Conservation (phyloP, 805 yeast species). For the Ogataea minuta region DNA sequence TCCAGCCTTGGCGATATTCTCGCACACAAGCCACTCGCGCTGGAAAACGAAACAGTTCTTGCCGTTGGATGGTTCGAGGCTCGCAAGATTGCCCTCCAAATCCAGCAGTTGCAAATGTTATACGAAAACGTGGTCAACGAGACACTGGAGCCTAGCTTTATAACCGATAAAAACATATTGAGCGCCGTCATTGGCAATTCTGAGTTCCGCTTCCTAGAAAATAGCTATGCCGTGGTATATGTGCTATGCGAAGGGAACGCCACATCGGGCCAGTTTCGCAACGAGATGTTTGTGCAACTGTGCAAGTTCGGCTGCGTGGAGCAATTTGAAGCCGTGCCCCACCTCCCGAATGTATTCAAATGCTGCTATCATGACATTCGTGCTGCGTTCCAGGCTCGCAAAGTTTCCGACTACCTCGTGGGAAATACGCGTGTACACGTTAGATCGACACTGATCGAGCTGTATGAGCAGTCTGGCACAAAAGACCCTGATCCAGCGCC, state of each 20-base stretch:
- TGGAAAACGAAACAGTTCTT: conserved; percentile 7
- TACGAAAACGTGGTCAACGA: conserved; percentile 10
- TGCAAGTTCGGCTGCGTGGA: conserved; percentile 26
- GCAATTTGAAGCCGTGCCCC: conserved; percentile 13
- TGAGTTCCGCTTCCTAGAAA: conserved; percentile 25
- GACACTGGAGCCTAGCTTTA: conserved; percentile 6
- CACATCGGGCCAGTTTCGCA: conserved; percentile 12
- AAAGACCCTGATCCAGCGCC: neutral
- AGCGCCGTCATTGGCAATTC: conserved; percentile 15
- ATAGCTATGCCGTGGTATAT: conserved; percentile 24
- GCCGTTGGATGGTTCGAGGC: conserved; percentile 33
- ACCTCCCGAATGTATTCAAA: conserved; percentile 16
- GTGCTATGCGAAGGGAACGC: conserved; percentile 9
- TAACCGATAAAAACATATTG: conserved; percentile 12
- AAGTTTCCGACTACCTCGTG: conserved; percentile 10
- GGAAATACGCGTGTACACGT: conserved; percentile 16
- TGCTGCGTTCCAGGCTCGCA: conserved; percentile 33
- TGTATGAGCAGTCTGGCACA: conserved; percentile 12
- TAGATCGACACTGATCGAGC: conserved; percentile 26
- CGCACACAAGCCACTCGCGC: conserved; percentile 13
- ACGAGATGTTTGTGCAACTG: conserved; percentile 20
- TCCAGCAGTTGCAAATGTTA: conserved; percentile 17
- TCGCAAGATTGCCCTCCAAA: conserved; percentile 21
- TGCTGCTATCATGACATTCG: conserved; percentile 37
- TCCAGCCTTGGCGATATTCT: conserved; percentile 16